phyloP scores from a whole-genome alignment of 1,284 basidiomycete species.

The Lentinula novae-zelandiae region DNA sequence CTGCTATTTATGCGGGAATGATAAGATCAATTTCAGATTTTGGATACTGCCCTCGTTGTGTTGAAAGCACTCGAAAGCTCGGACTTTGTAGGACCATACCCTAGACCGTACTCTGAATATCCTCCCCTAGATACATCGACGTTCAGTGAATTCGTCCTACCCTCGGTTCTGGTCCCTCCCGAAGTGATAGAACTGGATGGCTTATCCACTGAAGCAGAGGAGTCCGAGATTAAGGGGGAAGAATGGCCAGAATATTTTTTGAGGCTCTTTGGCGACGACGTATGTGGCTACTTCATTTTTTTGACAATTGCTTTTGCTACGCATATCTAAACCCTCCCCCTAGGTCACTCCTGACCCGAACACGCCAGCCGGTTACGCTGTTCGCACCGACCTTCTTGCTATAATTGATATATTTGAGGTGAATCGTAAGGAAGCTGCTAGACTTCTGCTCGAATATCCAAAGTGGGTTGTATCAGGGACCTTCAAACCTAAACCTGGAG shows the following conservation, averaged over 20 bases:
- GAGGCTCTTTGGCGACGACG: constrained; percentile 78
- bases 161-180: constrained; percentile 81
- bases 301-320: not conserved
- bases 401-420: constrained; percentile 91
- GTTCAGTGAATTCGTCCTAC: constrained; percentile 62
- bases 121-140: constrained; percentile 40
- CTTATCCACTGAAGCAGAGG: constrained; percentile 58
- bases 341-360: constrained; percentile 76
- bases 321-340: constrained; percentile 4
- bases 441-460: constrained; percentile 83
- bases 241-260: constrained; percentile 75
- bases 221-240: constrained; percentile 65
- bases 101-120: constrained; percentile 61
- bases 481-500: constrained; percentile 72
- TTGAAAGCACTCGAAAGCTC: constrained; percentile 51
- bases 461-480: constrained; percentile 83
- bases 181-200: constrained; percentile 80
- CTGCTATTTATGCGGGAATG: constrained; percentile 6
- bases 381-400: constrained; percentile 79
- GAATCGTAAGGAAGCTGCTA: constrained; percentile 93
- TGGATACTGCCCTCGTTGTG: constrained; percentile 58
- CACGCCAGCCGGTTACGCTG: constrained; percentile 74
- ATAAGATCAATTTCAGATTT: constrained; percentile 37
- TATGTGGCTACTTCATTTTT: constrained; percentile 28
- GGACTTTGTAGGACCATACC: constrained; percentile 49